Base-by-base conservation (phyloP, 768 basidiomycete genomes). In the Lentinula guzmanii region DNA sequence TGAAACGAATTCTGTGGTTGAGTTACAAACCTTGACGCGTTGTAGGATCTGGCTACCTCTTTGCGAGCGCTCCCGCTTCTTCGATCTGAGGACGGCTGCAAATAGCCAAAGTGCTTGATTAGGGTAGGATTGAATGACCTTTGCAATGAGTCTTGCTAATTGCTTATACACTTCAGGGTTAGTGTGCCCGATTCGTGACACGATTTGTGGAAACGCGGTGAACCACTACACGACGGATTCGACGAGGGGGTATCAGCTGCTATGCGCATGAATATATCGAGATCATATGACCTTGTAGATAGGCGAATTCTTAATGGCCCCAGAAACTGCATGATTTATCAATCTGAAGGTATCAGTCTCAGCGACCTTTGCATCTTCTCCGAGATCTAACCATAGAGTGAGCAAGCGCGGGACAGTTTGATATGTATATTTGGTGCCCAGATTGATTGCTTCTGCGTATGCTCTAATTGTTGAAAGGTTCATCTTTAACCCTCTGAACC, bases 171-270 rank as follows among this genome's bases (percentile, higher is more conserved):
- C 87, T 1, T 77, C 77, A 10, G 72, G 64, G 66, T 91, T 88
- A 4, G 71, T 74, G 65, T 97, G 92, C 11, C 89, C 90, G 35
- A 99, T 88, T 7, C 97, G 86, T 13, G 96, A 98, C 13, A 95
- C 93, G 57, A 98, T 92, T 77, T 98, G 97, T 3, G 95, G 95
- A 64, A 98, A 95, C 1, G 94, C 95, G 0, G 91, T 95, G 66
- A 86, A 90, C 94, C 96, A 98, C 95, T 98, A 10, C 35, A 60
- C 18, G 5, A 9, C n/a, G 15, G 8, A 18, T 53, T 8, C 34
- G 53, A 7, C 7, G n/a, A 15, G 31, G 18, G 2, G 13, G 15
- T 21, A 5, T 8, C 21, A 7, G 8, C 16, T 10, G 18, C 3
- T 28, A 28, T 28, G 28, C 28, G 28, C 28, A 28, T 28, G 43